Percentiles rank a stretch among this genome's conserved stretches.
phyloP scores from a whole-genome alignment of 441 rosid species.

The Rhodomyrtus psidioides region DNA sequence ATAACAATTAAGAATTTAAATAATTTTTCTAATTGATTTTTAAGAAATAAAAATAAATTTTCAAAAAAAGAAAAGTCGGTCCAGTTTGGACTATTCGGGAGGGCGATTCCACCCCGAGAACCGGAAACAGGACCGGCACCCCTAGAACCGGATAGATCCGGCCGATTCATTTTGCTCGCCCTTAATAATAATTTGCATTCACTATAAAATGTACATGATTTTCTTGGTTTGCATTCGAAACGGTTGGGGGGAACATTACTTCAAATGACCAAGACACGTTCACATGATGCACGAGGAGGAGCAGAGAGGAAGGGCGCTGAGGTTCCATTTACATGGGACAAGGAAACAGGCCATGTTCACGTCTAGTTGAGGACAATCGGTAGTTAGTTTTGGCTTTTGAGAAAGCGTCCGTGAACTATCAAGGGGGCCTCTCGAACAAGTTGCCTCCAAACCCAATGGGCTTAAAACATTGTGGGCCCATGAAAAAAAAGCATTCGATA shows the following conservation, averaged over 20 bases:
- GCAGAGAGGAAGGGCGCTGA: too few relatives aligned
- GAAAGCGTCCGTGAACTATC: neutral
- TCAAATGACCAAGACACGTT: neutral
- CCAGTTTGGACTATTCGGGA: too few relatives aligned
- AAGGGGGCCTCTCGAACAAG: neutral
- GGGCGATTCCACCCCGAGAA: too few relatives aligned
- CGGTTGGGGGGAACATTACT: neutral
- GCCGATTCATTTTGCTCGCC: too few relatives aligned
- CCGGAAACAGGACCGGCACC: too few relatives aligned
- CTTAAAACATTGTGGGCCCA: neutral
- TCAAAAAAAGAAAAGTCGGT: too few relatives aligned
- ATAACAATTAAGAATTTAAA: too few relatives aligned
- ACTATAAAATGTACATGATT: neutral
- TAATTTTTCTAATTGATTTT: too few relatives aligned
- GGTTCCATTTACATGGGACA: neutral
- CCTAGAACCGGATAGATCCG: too few relatives aligned
- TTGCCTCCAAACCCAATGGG: neutral
- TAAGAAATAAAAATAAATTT: too few relatives aligned
- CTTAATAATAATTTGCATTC: neutral
- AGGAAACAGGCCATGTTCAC: neutral
- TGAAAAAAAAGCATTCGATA: neutral
- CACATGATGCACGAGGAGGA: neutral
- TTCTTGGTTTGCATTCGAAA: neutral
- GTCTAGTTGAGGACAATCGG: neutral
- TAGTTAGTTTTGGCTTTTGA: neutral